phyloP scores from a whole-genome alignment of 1,284 basidiomycete species.

The Trametes pubescens region DNA sequence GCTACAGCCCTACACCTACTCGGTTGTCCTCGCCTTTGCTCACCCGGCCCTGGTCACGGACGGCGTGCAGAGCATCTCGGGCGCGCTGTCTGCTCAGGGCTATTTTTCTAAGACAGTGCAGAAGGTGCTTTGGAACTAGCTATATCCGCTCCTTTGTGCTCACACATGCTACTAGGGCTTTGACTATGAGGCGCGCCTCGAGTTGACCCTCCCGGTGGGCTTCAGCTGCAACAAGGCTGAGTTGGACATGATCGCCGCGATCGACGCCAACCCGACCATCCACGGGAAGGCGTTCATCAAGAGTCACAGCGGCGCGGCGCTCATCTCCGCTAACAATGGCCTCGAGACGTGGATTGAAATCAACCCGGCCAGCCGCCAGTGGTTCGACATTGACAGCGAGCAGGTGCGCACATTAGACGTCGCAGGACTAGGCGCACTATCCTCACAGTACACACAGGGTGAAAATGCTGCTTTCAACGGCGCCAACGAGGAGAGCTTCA shows the following conservation, averaged over 20 bases:
- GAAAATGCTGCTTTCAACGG: constrained; percentile 8
- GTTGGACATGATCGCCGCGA: constrained; percentile 19
- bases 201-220: constrained; percentile 13
- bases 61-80: constrained; percentile 14
- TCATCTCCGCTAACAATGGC: not conserved
- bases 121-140: constrained; percentile 1
- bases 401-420: not conserved
- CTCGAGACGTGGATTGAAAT: constrained; percentile 21
- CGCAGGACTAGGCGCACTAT: not conserved
- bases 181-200: constrained; percentile 12
- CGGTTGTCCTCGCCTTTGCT: constrained; percentile 20
- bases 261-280: constrained; percentile 9
- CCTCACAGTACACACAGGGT: not conserved
- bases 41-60: constrained; percentile 1
- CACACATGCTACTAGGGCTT: constrained; percentile 8
- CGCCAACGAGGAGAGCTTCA: not conserved
- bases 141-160: not conserved
- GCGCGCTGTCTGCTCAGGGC: constrained; percentile 2
- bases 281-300: constrained; percentile 19
- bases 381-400: not conserved
- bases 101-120: constrained; percentile 17
- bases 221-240: constrained; percentile 24
- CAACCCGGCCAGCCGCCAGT: constrained; percentile 20
- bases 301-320: constrained; percentile 12
- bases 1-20: constrained; percentile 10